Conservation (phyloP, 176 grass and related monocot genomes). For the Olyra latifolia region DNA sequence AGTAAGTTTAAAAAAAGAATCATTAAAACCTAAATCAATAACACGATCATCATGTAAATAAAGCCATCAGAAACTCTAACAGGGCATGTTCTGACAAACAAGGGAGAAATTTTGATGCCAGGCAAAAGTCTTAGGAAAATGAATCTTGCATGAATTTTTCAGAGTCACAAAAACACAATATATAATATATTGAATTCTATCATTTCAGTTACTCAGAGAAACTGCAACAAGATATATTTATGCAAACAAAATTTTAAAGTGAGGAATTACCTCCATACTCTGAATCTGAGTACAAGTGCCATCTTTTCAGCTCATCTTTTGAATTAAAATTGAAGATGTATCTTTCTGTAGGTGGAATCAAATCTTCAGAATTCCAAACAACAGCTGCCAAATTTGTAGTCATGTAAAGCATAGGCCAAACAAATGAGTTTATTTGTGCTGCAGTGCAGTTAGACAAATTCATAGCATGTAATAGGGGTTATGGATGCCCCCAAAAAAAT, state of each 20-base stretch:
- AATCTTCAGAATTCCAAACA: conserved; percentile 73
- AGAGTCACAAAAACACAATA: background rate
- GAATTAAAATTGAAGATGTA: conserved; percentile 80
- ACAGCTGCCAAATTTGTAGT: conserved; percentile 51
- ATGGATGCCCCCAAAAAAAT: background rate
- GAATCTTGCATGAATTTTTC: conserved; percentile 7
- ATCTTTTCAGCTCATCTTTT: conserved; percentile 83
- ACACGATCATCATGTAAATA: background rate
- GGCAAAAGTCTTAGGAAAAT: background rate
- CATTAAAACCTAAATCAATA: background rate
- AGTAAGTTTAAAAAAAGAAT: background rate
- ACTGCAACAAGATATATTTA: background rate
- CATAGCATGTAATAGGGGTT: background rate
- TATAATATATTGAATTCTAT: background rate
- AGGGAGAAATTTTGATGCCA: background rate
- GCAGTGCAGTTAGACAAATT: background rate
- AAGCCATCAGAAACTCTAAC: background rate
- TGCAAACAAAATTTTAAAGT: background rate
- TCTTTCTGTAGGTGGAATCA: conserved; percentile 81
- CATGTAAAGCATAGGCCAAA: background rate
- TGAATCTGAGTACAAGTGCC: conserved; percentile 93
- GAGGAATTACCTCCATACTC: conserved; percentile 75
- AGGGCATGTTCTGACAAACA: background rate
- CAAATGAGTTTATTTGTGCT: background rate
- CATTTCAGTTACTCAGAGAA: conserved; percentile 1